Conservation (phyloP, 441 rosid genomes). For the Euphorbia corollata region DNA sequence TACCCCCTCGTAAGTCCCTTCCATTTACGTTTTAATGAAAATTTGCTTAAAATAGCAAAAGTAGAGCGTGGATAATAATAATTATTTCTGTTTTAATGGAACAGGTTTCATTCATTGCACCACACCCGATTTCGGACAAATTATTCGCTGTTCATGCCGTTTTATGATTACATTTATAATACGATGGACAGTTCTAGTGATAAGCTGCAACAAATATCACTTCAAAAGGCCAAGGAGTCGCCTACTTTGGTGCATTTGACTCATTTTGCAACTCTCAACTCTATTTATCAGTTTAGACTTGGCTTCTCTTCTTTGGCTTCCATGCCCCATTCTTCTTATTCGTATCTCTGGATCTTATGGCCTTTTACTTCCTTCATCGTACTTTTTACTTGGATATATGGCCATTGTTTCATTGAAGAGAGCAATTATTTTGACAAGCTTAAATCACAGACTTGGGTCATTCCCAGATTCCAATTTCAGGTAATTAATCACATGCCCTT, state of each 20-base stretch:
- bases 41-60: neutral
- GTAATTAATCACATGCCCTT: conserved; percentile 19
- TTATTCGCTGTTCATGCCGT: conserved; percentile 46
- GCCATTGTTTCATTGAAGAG: conserved; percentile 29
- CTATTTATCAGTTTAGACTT: conserved; percentile 5
- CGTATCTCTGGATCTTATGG: neutral
- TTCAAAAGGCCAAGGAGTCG: conserved; percentile 30
- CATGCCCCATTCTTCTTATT: neutral
- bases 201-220: conserved; percentile 29
- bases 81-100: neutral
- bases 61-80: neutral
- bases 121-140: conserved; percentile 43
- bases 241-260: conserved; percentile 12
- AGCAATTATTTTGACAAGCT: conserved; percentile 35
- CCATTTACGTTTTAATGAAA: neutral
- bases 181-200: conserved; percentile 47
- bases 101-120: conserved; percentile 53
- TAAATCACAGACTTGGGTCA: conserved; percentile 49
- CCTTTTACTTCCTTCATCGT: conserved; percentile 38
- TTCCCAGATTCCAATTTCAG: conserved; percentile 47
- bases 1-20: conserved; percentile 40
- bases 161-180: conserved; percentile 50
- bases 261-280: neutral
- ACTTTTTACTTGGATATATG: conserved; percentile 39
- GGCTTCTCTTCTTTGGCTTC: conserved; percentile 10